These are phyloP conservation scores for Spizellomyces punctatus DNA, from an alignment of 192 early-diverging fungal genomes.

Conservation along the genomic window DNA sequence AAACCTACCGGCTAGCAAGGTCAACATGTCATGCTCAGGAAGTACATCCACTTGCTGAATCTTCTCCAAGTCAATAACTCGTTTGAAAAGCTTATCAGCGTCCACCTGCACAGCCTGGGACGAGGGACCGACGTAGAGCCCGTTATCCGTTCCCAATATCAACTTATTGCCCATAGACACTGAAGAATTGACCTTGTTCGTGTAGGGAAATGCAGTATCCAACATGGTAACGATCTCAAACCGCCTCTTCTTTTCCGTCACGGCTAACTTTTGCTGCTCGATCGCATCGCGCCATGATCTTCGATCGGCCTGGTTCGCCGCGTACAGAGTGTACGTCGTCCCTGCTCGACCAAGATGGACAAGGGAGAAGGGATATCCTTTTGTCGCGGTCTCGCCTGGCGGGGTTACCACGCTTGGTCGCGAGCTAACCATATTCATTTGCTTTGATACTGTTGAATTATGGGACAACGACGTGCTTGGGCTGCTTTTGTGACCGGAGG, in stretches of 20 bases:
- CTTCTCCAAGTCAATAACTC: conserved; percentile 69
- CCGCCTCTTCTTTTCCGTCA: conserved; percentile 44
- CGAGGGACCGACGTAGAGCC: conserved; percentile 74
- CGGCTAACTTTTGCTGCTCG: conserved; percentile 54
- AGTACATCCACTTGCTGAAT: conserved; percentile 88
- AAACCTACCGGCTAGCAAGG: conserved; percentile 76
- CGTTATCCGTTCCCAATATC: conserved; percentile 82
- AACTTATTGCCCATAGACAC: conserved; percentile 61
- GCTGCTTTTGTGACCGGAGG: conserved; percentile 4
- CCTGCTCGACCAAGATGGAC: conserved; percentile 74
- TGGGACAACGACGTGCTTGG: neutral
- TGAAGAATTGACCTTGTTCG: conserved; percentile 62
- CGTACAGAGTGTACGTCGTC: conserved; percentile 71
- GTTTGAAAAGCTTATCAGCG: conserved; percentile 24
- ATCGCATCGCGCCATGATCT: conserved; percentile 86
- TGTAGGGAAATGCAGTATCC: conserved; percentile 52
- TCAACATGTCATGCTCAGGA: conserved; percentile 75
- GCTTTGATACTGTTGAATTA: neutral
- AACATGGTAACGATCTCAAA: conserved; percentile 62
- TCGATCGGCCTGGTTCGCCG: conserved; percentile 70
- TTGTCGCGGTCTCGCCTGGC: conserved; percentile 46
- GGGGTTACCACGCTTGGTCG: conserved; percentile 32
- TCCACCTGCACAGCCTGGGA: neutral
- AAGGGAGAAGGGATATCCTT: conserved; percentile 75
- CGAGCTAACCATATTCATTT: neutral